phyloP scores from a whole-genome alignment of 129 eudicot species.

The Heracleum sosnowskyi region DNA sequence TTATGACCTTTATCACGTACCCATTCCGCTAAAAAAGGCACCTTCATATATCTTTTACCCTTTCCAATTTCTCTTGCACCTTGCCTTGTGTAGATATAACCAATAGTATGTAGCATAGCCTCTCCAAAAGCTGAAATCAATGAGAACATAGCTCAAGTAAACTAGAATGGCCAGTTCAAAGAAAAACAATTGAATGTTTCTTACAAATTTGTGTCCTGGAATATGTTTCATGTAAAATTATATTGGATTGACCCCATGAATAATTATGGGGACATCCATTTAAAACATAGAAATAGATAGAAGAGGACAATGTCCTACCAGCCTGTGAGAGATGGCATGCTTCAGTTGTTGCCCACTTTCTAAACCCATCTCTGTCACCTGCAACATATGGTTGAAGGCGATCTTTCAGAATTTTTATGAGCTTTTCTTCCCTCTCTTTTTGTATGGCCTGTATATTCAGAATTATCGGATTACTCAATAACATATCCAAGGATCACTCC shows the following conservation, averaged over 20 bases:
- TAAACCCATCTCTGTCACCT: slow-evolving; percentile 29
- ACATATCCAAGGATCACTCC: slow-evolving; percentile 11
- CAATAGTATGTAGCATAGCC: slow-evolving; percentile 52
- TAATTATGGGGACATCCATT: not conserved
- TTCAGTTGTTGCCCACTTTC: slow-evolving; percentile 38
- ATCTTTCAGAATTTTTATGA: slow-evolving; percentile 26
- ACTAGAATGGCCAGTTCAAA: not conserved
- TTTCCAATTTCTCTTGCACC: slow-evolving; percentile 48
- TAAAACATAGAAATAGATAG: not conserved
- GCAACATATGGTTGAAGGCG: slow-evolving; percentile 40
- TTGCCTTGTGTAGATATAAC: slow-evolving; percentile 56
- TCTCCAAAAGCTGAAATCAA: slow-evolving; percentile 42
- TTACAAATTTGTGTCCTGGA: not conserved
- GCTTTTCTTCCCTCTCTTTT: slow-evolving; percentile 48
- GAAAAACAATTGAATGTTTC: not conserved
- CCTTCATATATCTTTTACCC: slow-evolving; percentile 39
- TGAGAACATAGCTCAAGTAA: not conserved
- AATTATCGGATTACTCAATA: not conserved
- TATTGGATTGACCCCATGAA: not conserved
- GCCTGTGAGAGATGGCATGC: slow-evolving; percentile 46
- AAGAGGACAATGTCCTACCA: slow-evolving; percentile 22
- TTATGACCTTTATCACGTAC: slow-evolving; percentile 45
- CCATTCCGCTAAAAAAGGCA: slow-evolving; percentile 55
- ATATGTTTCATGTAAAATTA: not conserved
- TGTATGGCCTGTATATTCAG: slow-evolving; percentile 27